A percentile compares a stretch with the other conserved stretches of the same genome.
phyloP scores from a whole-genome alignment of 31 red algal genomes.

The Odonthalia washingtoniensis region DNA sequence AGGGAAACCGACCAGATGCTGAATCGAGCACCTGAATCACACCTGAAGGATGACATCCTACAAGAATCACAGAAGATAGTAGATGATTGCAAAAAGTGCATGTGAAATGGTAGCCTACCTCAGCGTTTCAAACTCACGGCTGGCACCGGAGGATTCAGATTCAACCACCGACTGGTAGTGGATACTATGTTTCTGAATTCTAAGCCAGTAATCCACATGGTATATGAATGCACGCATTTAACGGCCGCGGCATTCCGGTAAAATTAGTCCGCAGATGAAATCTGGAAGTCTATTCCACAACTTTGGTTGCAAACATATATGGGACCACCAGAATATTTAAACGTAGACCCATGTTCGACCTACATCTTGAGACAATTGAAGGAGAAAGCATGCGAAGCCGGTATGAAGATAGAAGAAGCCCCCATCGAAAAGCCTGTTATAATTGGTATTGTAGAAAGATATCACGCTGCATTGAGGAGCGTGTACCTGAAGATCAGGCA shows the following conservation, averaged over 20 bases:
- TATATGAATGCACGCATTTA: conserved; percentile 37
- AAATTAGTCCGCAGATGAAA: neutral
- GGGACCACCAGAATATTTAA: conserved; percentile 6
- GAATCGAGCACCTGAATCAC: conserved; percentile 1
- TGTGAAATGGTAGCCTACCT: neutral
- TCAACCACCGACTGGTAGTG: conserved; percentile 32
- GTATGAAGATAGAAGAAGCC: neutral
- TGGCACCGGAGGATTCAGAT: conserved; percentile 38
- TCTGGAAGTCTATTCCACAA: conserved; percentile 11
- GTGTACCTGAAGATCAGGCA: neutral
- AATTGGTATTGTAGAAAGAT: conserved; percentile 35
- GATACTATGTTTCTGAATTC: conserved; percentile 28
- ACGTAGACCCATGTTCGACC: conserved; percentile 17
- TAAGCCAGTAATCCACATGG: conserved; percentile 21
- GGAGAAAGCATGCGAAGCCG: neutral
- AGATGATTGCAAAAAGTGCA: conserved; percentile 23
- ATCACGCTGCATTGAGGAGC: neutral
- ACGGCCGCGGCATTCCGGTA: conserved; percentile 11
- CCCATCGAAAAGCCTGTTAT: conserved; percentile 16
- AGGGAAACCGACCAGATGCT: neutral
- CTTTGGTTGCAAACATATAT: conserved; percentile 5
- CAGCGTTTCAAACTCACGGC: conserved; percentile 39
- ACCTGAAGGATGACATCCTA: neutral
- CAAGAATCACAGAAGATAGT: conserved; percentile 1
- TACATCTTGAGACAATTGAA: conserved; percentile 5